phyloP scores from a whole-genome alignment of 176 grass and related monocot genomes.

The Oropetium thomaeum region DNA sequence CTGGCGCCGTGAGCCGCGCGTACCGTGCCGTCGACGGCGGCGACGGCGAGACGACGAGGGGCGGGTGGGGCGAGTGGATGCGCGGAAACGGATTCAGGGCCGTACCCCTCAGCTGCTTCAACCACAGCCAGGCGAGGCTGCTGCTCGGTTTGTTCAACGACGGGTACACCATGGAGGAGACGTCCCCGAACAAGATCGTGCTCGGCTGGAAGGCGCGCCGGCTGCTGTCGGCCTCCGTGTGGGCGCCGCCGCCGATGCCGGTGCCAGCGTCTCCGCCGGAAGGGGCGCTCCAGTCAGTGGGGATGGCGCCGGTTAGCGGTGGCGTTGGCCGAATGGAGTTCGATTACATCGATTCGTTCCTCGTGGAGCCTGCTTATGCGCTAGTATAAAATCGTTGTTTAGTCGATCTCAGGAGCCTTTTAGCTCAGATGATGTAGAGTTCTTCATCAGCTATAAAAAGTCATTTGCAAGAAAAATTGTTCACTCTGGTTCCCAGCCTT shows the following conservation, averaged over 20 bases:
- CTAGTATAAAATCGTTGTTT: conserved; percentile 25
- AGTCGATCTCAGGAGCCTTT: neutral
- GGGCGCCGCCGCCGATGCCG: conserved; percentile 39
- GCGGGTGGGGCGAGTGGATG: conserved; percentile 67
- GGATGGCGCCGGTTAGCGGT: conserved; percentile 16
- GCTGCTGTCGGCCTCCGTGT: conserved; percentile 57
- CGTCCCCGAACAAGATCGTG: conserved; percentile 52
- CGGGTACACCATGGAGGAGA: conserved; percentile 64
- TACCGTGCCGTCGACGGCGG: conserved; percentile 32
- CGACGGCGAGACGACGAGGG: conserved; percentile 2
- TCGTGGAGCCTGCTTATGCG: conserved; percentile 47
- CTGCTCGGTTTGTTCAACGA: conserved; percentile 70
- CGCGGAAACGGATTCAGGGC: conserved; percentile 37
- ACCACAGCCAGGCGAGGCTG: conserved; percentile 71
- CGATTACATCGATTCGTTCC: conserved; percentile 47
- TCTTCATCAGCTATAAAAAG: conserved; percentile 23
- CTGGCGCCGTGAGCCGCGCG: conserved; percentile 56
- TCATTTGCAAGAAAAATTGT: conserved; percentile 3
- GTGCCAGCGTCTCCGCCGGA: conserved; percentile 13
- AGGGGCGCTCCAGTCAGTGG: conserved; percentile 7
- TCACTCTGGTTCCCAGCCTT: neutral
- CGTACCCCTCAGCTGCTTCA: conserved; percentile 68
- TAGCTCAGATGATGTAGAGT: neutral
- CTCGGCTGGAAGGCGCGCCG: conserved; percentile 59
- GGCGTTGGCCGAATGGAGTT: conserved; percentile 31